These are phyloP conservation scores for Cytospora paraplurivora DNA, from an alignment of 2,329 filamentous ascomycete species.

Conservation along the genomic window DNA sequence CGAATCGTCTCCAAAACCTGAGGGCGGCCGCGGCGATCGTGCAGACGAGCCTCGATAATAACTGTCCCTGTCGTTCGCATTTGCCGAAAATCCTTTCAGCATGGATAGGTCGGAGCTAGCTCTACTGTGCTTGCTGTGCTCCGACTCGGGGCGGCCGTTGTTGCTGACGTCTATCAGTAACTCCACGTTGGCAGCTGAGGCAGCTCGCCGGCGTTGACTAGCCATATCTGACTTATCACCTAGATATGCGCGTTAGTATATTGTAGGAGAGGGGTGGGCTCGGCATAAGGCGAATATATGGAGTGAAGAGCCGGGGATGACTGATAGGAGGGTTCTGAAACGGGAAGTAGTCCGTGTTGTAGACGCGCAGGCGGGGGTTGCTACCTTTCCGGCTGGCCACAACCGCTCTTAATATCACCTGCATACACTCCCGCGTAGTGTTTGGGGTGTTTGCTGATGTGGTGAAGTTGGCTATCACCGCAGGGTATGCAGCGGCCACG, in stretches of 20 bases:
- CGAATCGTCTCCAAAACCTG: conserved; percentile 48
- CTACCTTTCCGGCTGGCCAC: conserved; percentile 70
- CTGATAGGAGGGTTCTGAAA: conserved; percentile 5
- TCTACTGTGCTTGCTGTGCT: conserved; percentile 67
- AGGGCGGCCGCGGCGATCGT: conserved; percentile 52
- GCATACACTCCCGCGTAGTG: conserved; percentile 74
- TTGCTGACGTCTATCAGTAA: conserved; percentile 49
- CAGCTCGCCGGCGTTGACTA: conserved; percentile 46
- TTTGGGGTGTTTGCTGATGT: conserved; percentile 71
- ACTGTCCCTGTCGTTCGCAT: conserved; percentile 47
- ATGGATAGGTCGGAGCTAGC: conserved; percentile 71
- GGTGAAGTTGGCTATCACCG: conserved; percentile 72
- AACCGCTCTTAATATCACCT: conserved; percentile 72
- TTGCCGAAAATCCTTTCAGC: conserved; percentile 54
- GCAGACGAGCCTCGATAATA: conserved; percentile 45
- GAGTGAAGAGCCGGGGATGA: conserved; percentile 11
- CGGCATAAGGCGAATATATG: conserved; percentile 5
- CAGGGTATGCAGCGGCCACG: conserved; percentile 65
- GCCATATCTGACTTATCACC: conserved; percentile 26
- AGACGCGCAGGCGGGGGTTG: conserved; percentile 37
- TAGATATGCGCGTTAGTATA: conserved; percentile 11
- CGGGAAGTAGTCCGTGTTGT: conserved; percentile 21
- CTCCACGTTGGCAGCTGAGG: conserved; percentile 64
- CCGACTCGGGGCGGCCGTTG: conserved; percentile 56
- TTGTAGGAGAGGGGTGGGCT: not conserved